Evolutionary conservation across 208 protist species (phyloP).

Genomic region (Trypanosomatidae sp.): DNA sequence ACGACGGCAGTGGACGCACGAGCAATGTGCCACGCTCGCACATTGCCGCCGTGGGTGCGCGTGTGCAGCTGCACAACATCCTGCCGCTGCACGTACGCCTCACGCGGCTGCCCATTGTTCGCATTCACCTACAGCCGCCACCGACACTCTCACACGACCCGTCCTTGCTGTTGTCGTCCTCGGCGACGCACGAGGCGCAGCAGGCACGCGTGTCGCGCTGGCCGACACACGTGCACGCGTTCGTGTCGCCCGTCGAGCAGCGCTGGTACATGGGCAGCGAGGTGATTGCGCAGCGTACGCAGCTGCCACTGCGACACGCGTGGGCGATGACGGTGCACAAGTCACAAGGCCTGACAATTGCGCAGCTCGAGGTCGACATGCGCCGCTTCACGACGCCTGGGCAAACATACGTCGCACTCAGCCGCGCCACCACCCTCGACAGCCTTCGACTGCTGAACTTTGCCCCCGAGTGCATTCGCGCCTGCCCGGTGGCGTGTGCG

Average conservation of each 20-base stretch:
- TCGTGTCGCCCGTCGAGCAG: slow-evolving; percentile 22
- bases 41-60: no score
- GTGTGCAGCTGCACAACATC: no score
- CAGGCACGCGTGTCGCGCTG: no score
- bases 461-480: slow-evolving; percentile 10
- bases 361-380: slow-evolving; percentile 44
- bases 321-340: slow-evolving; percentile 95
- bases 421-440: slow-evolving; percentile 32
- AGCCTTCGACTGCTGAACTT: slow-evolving; percentile 31
- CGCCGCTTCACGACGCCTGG: slow-evolving; percentile 27
- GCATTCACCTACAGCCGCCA: no score
- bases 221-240: slow-evolving; percentile 30
- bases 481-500: slow-evolving; percentile 24
- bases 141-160: no score
- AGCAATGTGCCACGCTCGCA: no score
- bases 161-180: no score
- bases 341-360: slow-evolving; percentile 83
- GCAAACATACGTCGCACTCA: slow-evolving; percentile 75
- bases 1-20: no score
- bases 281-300: slow-evolving; percentile 24
- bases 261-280: slow-evolving; percentile 19
- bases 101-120: no score
- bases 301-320: slow-evolving; percentile 85
- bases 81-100: no score
- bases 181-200: no score